Percentiles rank a stretch among this genome's conserved stretches.
phyloP scores from a whole-genome alignment of 1,284 basidiomycete genomes.

The Hemileia vastatrix region DNA sequence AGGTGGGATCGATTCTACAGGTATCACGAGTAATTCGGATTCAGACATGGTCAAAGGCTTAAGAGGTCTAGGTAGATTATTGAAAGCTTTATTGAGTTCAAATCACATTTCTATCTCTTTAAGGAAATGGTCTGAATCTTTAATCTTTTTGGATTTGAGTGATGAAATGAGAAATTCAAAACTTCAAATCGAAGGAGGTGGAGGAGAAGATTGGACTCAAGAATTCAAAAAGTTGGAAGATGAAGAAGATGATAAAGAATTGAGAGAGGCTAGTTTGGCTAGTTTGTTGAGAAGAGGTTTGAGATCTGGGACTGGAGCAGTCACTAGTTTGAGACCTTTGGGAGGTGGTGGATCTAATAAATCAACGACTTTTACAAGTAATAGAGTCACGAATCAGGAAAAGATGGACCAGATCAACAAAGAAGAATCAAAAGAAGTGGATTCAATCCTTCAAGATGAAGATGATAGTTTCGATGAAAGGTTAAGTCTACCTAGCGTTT shows the following conservation, averaged over 20 bases:
- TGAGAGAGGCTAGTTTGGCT: conserved; percentile 36
- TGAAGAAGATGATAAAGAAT: conserved; percentile 26
- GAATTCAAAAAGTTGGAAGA: conserved; percentile 26
- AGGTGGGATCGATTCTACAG: too few species aligned
- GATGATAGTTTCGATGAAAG: conserved; percentile 3
- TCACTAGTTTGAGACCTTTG: neutral
- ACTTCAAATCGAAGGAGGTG: neutral
- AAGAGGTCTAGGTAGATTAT: too few species aligned
- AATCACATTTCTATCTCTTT: too few species aligned
- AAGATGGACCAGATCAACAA: conserved; percentile 13
- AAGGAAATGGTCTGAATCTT: conserved; percentile 30
- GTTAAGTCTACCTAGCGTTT: conserved; percentile 29
- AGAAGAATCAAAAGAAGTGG: conserved; percentile 13
- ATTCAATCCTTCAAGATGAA: neutral
- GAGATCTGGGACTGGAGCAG: conserved; percentile 28
- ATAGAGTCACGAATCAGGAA: neutral
- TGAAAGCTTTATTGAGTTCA: too few species aligned
- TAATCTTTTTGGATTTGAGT: conserved; percentile 33
- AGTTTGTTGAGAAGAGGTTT: conserved; percentile 31
- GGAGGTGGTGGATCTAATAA: neutral
- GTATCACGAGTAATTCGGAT: too few species aligned
- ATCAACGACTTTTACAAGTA: neutral
- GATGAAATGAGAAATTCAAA: conserved; percentile 24
- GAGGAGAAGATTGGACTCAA: conserved; percentile 9
- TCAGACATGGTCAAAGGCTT: too few species aligned